Conservation (phyloP, 805 yeast genomes). For the Saccharomycopsis schoenii region DNA sequence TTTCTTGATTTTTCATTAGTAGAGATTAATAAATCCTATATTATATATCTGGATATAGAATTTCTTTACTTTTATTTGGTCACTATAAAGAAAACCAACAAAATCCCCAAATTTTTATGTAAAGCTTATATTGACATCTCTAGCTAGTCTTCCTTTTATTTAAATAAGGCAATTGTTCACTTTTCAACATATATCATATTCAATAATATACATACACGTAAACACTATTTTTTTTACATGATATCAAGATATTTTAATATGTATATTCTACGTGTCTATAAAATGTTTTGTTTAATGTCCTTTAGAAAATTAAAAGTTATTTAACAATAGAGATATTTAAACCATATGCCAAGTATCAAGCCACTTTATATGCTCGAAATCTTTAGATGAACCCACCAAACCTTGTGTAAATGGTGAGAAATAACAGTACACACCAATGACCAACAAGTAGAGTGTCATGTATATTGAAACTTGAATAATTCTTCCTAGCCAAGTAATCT, state of each 20-base stretch:
- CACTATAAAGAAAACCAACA: too few relatives aligned
- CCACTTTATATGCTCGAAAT: slow-evolving; percentile 39
- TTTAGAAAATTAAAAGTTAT: too few relatives aligned
- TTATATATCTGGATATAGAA: too few relatives aligned
- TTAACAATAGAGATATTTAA: neutral
- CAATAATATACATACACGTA: neutral
- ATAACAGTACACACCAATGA: slow-evolving; percentile 44
- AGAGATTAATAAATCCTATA: too few relatives aligned
- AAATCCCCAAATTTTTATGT: too few relatives aligned
- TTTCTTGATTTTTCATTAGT: too few relatives aligned
- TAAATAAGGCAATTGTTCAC: too few relatives aligned
- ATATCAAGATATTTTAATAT: neutral
- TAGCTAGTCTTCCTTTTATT: too few relatives aligned
- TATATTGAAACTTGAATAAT: slow-evolving; percentile 25
- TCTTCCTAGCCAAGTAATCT: neutral
- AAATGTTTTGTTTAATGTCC: neutral
- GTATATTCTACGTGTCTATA: neutral
- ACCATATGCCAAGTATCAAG: slow-evolving; percentile 34
- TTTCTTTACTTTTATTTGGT: too few relatives aligned
- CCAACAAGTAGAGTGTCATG: slow-evolving; percentile 33
- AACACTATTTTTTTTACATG: neutral
- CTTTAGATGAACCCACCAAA: slow-evolving; percentile 40
- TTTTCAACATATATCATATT: too few relatives aligned
- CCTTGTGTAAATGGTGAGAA: slow-evolving; percentile 57
- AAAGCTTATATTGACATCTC: too few relatives aligned